These are phyloP conservation scores for Nemania sp. DNA, from an alignment of 2,329 filamentous ascomycete species.

Conservation along the genomic window DNA sequence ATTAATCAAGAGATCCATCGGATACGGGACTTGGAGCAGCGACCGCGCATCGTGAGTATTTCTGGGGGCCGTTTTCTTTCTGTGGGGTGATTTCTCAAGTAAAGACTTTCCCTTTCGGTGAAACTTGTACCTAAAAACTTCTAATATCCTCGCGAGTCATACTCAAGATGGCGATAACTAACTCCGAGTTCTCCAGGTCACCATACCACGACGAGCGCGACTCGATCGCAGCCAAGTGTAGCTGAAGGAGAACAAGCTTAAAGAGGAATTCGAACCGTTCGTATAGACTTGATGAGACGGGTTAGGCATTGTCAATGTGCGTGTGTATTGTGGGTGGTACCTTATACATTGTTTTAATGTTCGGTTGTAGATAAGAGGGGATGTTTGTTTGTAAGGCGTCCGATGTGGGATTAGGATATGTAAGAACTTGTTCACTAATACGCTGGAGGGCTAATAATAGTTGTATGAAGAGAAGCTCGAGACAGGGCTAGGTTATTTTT, in stretches of 20 bases:
- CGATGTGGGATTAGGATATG: background rate
- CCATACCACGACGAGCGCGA: slow-evolving; percentile 31
- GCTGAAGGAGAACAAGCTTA: background rate
- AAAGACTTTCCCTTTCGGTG: too few species aligned
- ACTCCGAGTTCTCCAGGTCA: too few species aligned
- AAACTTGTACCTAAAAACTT: too few species aligned
- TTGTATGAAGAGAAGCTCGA: background rate
- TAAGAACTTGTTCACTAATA: background rate
- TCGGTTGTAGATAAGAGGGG: background rate
- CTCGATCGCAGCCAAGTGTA: slow-evolving; percentile 1
- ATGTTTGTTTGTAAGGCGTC: background rate
- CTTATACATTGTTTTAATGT: slow-evolving; percentile 19
- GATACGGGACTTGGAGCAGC: slow-evolving; percentile 2
- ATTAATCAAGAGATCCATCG: slow-evolving; percentile 20
- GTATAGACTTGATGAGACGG: slow-evolving; percentile 9
- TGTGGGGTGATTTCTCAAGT: too few species aligned
- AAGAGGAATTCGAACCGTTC: background rate
- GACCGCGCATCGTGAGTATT: slow-evolving; percentile 31
- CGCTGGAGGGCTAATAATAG: background rate
- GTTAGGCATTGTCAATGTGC: slow-evolving; percentile 15
- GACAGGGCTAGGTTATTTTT: slow-evolving; percentile 2
- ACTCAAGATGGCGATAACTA: too few species aligned
- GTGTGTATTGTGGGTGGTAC: slow-evolving; percentile 18
- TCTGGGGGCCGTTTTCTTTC: too few species aligned
- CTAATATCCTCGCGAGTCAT: too few species aligned